Evolutionary conservation across 2,329 filamentous ascomycete species (phyloP), one percentile per base, ranked within the genome.

Genomic region (Penicillium fuscoglaucum): DNA sequence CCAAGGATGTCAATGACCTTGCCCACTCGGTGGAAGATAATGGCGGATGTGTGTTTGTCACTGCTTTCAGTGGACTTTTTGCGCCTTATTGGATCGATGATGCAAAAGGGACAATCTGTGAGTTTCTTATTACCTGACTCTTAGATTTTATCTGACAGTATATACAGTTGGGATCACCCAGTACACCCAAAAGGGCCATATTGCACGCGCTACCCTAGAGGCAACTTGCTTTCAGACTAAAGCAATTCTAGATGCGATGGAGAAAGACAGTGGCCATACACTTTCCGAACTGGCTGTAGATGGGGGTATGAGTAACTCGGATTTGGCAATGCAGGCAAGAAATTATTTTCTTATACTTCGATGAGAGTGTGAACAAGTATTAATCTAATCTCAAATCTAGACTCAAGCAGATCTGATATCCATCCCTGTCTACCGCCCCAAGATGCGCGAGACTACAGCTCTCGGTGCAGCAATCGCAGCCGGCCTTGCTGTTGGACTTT

Each of bases 51-150:
- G 86, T 93, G 13, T 87, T 96, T 69, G 92, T 96, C 55, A 96
- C 92, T 7, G 92, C 91, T 1, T 96, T 96, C 73, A 92, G 89
- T 72, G 92, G 92, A 46, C 83, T 96, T 2, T 96, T 96, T 72
- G 92, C 92, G 0, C 92, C 92, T 0, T 96, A 96, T 75, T 96
- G 92, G 92, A 93, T 96, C 62, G 91, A 96, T 72, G 90, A 96
- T 74, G 91, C 91, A n/a, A 89, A 92, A 72, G 92, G 92, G 54
- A 96, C 91, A 5, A 86, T 95, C 51, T 93, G 84, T 87, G 79
- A 77, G 82, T 76, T 13, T 49, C 19, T 26, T 24, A 28, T 24
- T 51, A 2, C 28, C 8, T 46, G 29, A 37, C 35, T 15, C 15
- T 13, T 9, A 13, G n/a, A 26, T 29, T 26, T 9, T 33, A 4